Percentiles rank a stretch among this genome's conserved stretches.
phyloP scores from a whole-genome alignment of 2,329 filamentous ascomycete species.

The Ceratocystis variospora region DNA sequence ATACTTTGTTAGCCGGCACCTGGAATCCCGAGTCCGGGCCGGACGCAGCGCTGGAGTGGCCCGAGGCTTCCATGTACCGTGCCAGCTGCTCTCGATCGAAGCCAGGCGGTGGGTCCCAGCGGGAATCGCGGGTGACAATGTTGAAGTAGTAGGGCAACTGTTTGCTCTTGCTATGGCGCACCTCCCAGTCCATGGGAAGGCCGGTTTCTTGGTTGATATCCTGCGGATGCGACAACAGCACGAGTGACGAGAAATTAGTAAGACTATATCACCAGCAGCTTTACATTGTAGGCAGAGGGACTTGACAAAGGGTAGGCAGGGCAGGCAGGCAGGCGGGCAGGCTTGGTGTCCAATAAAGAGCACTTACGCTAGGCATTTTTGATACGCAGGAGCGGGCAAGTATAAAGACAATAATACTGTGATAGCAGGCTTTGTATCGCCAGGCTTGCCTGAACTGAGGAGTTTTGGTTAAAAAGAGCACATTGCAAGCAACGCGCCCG shows the following conservation, averaged over 20 bases:
- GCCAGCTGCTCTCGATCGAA: slow-evolving; percentile 90
- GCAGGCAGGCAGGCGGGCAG: neutral
- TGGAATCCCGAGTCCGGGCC: slow-evolving; percentile 20
- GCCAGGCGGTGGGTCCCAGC: slow-evolving; percentile 83
- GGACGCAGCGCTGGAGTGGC: slow-evolving; percentile 42
- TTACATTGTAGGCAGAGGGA: neutral
- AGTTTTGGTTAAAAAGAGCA: neutral
- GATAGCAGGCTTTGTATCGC: too few relatives aligned
- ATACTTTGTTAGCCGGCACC: slow-evolving; percentile 65
- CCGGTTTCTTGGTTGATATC: slow-evolving; percentile 44
- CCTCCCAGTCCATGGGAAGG: slow-evolving; percentile 79
- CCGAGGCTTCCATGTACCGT: slow-evolving; percentile 79
- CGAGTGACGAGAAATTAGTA: too few relatives aligned
- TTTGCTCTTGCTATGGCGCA: slow-evolving; percentile 95
- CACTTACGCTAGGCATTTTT: slow-evolving; percentile 12
- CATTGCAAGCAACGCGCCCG: neutral
- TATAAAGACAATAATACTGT: too few relatives aligned
- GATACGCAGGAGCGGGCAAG: neutral
- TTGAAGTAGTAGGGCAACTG: slow-evolving; percentile 99
- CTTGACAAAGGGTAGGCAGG: neutral
- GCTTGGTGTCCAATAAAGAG: neutral
- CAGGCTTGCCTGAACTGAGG: too few relatives aligned
- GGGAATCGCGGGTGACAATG: slow-evolving; percentile 66
- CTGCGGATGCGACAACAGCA: neutral
- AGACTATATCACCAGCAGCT: neutral